phyloP scores from a whole-genome alignment of 176 grass and related monocot species.

The Thinopyrum elongatum region DNA sequence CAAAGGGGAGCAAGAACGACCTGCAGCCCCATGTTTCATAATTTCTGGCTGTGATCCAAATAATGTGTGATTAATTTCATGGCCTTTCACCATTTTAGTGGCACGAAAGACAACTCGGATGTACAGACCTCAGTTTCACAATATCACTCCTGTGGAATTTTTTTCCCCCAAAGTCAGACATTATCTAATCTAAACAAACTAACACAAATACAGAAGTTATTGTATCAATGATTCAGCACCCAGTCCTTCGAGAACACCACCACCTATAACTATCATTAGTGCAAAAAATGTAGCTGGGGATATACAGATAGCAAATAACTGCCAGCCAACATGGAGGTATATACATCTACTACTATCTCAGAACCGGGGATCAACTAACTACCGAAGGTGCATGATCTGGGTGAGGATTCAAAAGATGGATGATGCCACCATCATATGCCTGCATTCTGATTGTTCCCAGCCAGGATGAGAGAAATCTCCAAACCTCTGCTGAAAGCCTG shows the following conservation, averaged over 20 bases:
- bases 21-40: no score
- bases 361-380: background rate
- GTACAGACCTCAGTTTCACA: background rate
- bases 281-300: background rate
- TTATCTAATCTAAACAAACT: background rate
- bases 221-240: background rate
- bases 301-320: background rate
- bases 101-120: no score
- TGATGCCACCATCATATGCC: constrained; percentile 36
- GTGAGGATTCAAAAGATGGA: background rate
- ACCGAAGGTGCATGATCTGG: background rate
- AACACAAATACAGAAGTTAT: background rate
- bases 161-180: background rate
- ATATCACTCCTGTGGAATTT: background rate
- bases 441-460: constrained; percentile 86
- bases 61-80: no score
- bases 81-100: no score
- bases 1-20: no score
- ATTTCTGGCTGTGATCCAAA: no score
- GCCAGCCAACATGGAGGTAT: constrained; percentile 24
- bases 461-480: constrained; percentile 95
- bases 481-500: constrained; percentile 95
- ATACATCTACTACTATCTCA: constrained; percentile 35
- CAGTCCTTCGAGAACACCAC: background rate
- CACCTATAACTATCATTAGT: background rate